These are phyloP conservation scores for Phaffia australis DNA, from an alignment of 768 basidiomycete genomes.

Conservation along the genomic window DNA sequence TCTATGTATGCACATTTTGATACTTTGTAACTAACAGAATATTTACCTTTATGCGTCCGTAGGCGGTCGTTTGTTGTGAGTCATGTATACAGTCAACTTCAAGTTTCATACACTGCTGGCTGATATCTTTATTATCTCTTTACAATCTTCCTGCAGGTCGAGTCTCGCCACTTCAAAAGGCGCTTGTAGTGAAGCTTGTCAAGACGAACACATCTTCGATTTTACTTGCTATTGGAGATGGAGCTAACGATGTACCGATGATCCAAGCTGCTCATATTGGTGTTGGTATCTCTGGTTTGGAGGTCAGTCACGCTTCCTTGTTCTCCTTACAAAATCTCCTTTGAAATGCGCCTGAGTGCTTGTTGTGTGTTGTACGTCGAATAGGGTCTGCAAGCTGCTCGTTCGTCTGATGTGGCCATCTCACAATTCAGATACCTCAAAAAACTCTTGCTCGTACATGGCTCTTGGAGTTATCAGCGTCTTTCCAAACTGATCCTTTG, in stretches of 20 bases:
- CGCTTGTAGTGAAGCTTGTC: slow-evolving; percentile 94
- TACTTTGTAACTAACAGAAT: background rate
- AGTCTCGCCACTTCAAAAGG: slow-evolving; percentile 94
- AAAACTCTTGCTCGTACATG: slow-evolving; percentile 90
- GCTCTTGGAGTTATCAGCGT: slow-evolving; percentile 95
- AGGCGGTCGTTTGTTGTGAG: slow-evolving; percentile 89
- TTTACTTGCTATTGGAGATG: slow-evolving; percentile 92
- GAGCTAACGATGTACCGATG: slow-evolving; percentile 98
- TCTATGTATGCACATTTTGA: background rate
- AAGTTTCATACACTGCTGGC: background rate
- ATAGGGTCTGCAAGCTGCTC: slow-evolving; percentile 92
- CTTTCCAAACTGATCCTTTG: slow-evolving; percentile 92
- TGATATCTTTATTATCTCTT: background rate
- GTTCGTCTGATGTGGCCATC: slow-evolving; percentile 93
- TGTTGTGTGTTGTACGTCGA: slow-evolving; percentile 15
- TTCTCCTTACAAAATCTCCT: slow-evolving; percentile 10
- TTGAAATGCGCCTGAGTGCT: background rate
- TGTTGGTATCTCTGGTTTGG: slow-evolving; percentile 93
- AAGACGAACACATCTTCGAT: slow-evolving; percentile 92
- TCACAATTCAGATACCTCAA: slow-evolving; percentile 94
- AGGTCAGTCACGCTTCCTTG: slow-evolving; percentile 45
- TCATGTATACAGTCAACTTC: slow-evolving; percentile 16
- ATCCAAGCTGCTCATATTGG: slow-evolving; percentile 98
- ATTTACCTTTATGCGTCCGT: background rate
- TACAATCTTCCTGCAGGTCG: slow-evolving; percentile 68